Evolutionary conservation across 78 protist genomes (phyloP), one percentile per base, ranked within the genome.

Genomic region (Chrysochromulina tobinii): DNA sequence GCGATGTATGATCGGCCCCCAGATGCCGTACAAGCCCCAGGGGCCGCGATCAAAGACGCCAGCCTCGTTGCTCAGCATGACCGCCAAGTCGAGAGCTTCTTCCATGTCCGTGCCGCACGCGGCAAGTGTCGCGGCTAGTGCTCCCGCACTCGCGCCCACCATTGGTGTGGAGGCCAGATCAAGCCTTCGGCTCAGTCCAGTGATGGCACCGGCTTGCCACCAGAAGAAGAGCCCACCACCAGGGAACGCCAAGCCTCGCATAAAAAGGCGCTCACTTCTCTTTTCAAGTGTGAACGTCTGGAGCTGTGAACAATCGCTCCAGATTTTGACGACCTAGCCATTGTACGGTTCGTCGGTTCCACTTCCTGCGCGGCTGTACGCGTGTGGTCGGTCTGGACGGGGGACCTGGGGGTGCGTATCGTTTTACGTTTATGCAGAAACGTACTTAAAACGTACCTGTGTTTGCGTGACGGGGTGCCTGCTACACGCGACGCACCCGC

Each of bases 151-250:
- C 57, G 57, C 83, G 58, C 83, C 83, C 7, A 50, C 83, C 3
- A 7, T 1, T 0, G 83, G 83, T 12, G 50, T 57, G 4, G 3
- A 2, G 25, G 18, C 9, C 11, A 75, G 83, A 6, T 6, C 21
- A 18, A 17, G 21, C 12, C 59, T 17, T 12, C 21, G 23, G 57
- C 17, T 12, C 23, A 75, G 83, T 7, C 14, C 83, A 7, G 55
- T 0, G 14, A 50, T 3, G 1, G 83, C 83, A 57, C 83, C 83
- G 27, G 83, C 83, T 12, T 75, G 83, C 58, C 54, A 75, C 83
- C 83, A 75, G 57, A 75, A 75, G 57, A 75, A 75, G 83, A 75
- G 38, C 58, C 83, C 83, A 57, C 83, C 83, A 2, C 83, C 83
- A 1, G 83, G 83, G 21, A 50, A 50, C 14, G 57, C 83, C 21